phyloP scores from a whole-genome alignment of 164 flowering plant genomes.

The Euptelea pleiosperma region DNA sequence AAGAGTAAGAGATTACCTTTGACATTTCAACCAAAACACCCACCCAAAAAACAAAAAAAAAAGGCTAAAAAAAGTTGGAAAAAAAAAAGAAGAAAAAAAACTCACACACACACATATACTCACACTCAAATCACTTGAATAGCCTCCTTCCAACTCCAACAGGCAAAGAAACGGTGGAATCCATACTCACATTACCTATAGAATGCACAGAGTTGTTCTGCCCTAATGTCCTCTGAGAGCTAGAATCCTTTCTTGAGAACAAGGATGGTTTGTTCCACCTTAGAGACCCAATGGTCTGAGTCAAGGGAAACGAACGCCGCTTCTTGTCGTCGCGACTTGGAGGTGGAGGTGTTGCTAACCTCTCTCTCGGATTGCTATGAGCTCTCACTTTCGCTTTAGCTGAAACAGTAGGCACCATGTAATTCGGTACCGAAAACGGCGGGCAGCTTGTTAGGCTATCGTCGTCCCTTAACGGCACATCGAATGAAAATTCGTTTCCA shows the following conservation, averaged over 20 bases:
- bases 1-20: neutral
- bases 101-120: too few species aligned
- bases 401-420: slow-evolving; percentile 86
- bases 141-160: slow-evolving; percentile 76
- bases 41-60: too few species aligned
- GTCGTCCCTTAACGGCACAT: slow-evolving; percentile 55
- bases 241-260: slow-evolving; percentile 46
- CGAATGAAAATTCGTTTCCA: slow-evolving; percentile 35
- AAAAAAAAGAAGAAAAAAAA: slow-evolving; percentile 18
- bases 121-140: slow-evolving; percentile 84
- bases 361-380: slow-evolving; percentile 47
- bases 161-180: slow-evolving; percentile 80
- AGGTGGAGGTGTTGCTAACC: slow-evolving; percentile 37
- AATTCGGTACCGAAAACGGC: slow-evolving; percentile 77
- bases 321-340: slow-evolving; percentile 47
- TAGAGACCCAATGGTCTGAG: slow-evolving; percentile 55
- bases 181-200: slow-evolving; percentile 64
- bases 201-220: slow-evolving; percentile 50
- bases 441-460: slow-evolving; percentile 96
- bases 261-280: slow-evolving; percentile 67
- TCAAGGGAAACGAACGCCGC: slow-evolving; percentile 62
- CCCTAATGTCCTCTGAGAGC: slow-evolving; percentile 33
- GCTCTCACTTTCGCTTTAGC: slow-evolving; percentile 77
- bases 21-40: slow-evolving; percentile 11
- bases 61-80: too few species aligned